phyloP scores from a whole-genome alignment of 2,329 filamentous ascomycete genomes.

The Keithomyces neogunnii region DNA sequence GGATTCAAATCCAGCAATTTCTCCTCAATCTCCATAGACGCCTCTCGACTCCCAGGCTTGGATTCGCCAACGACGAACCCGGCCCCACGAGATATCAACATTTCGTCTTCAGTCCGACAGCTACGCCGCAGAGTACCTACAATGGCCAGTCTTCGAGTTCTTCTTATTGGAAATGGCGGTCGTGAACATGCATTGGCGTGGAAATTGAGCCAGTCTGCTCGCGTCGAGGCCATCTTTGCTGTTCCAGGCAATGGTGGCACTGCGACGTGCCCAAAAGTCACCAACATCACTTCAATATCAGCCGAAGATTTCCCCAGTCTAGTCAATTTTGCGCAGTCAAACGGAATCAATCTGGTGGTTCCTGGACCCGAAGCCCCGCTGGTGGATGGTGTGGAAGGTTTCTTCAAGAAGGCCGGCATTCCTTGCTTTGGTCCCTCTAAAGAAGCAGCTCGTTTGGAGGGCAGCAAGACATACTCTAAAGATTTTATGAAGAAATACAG shows the following conservation, averaged over 20 bases:
- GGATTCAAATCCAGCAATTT: not conserved
- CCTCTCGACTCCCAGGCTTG: not conserved
- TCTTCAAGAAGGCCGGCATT: slow-evolving; percentile 68
- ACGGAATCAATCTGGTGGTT: slow-evolving; percentile 73
- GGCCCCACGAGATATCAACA: not conserved
- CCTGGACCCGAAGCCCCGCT: slow-evolving; percentile 91
- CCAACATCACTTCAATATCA: slow-evolving; percentile 61
- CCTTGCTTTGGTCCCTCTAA: slow-evolving; percentile 79
- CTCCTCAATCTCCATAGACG: not conserved
- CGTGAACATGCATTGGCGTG: slow-evolving; percentile 91
- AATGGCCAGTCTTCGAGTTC: slow-evolving; percentile 50
- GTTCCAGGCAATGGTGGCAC: slow-evolving; percentile 85
- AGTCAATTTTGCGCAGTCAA: slow-evolving; percentile 63
- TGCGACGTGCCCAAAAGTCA: slow-evolving; percentile 57
- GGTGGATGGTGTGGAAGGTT: slow-evolving; percentile 79
- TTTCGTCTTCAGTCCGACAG: not conserved
- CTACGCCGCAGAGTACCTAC: not conserved
- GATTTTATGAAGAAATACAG: slow-evolving; percentile 91
- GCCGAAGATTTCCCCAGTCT: slow-evolving; percentile 72
- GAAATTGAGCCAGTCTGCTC: slow-evolving; percentile 79
- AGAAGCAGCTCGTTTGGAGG: slow-evolving; percentile 82
- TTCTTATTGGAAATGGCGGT: slow-evolving; percentile 88
- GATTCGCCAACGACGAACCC: not conserved
- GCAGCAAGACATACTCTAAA: slow-evolving; percentile 94
- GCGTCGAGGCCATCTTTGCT: slow-evolving; percentile 65